Evolutionary conservation across 192 early-diverging fungal genomes (phyloP).

Genomic region (Rhizoclosmatium globosum): DNA sequence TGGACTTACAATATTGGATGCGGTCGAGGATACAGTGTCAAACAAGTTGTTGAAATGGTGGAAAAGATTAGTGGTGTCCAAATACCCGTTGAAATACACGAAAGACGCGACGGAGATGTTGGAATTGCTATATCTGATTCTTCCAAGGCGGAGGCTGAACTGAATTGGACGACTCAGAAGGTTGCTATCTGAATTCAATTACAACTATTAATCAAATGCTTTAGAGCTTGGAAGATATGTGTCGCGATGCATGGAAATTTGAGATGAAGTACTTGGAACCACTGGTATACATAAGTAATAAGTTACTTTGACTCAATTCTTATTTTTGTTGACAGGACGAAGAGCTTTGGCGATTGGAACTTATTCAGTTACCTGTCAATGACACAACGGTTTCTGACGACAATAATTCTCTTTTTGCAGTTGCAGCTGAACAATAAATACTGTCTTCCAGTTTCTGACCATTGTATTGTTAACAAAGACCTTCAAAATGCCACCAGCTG

Average conservation of each 20-base stretch:
- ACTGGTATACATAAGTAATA: not conserved
- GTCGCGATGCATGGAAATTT: slow-evolving; percentile 32
- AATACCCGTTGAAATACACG: slow-evolving; percentile 66
- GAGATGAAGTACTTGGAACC: slow-evolving; percentile 14
- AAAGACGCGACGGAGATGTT: slow-evolving; percentile 81
- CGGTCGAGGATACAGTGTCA: slow-evolving; percentile 80
- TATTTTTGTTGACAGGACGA: too few species aligned
- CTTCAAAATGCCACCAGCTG: not conserved
- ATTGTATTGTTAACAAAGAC: not conserved
- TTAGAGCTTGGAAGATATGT: slow-evolving; percentile 29
- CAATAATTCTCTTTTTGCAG: not conserved
- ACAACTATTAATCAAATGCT: not conserved
- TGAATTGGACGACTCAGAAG: slow-evolving; percentile 69
- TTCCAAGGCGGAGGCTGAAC: slow-evolving; percentile 61
- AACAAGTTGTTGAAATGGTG: slow-evolving; percentile 81
- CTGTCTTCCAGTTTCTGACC: too few species aligned
- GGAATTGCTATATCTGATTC: slow-evolving; percentile 82
- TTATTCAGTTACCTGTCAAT: not conserved
- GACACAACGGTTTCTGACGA: not conserved
- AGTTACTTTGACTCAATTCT: not conserved
- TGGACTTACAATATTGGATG: slow-evolving; percentile 85
- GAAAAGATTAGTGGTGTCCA: slow-evolving; percentile 68
- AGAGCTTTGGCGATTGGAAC: too few species aligned
- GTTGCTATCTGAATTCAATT: not conserved
- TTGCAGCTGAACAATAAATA: slow-evolving; percentile 1